phyloP scores from a whole-genome alignment of 1,284 basidiomycete species.

The Porogramme epimiltina region DNA sequence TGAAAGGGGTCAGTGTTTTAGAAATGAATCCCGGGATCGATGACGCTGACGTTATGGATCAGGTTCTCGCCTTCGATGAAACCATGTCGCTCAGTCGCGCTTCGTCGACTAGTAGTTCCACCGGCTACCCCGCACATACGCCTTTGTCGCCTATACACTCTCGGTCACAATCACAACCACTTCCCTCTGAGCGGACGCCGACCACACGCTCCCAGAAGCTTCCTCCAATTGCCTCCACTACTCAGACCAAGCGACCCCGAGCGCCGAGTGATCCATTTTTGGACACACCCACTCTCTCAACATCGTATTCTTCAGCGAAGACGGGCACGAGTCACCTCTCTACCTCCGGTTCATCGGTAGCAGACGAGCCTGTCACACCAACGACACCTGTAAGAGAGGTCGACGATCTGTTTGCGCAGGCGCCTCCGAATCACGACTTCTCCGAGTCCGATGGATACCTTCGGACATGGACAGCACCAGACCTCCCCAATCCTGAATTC shows the following conservation, averaged over 20 bases:
- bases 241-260: constrained; percentile 60
- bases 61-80: constrained; percentile 66
- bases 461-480: constrained; percentile 71
- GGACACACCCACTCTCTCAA: constrained; percentile 63
- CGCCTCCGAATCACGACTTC: constrained; percentile 36
- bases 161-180: constrained; percentile 57
- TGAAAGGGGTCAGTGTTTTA: constrained; percentile 68
- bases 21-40: neutral
- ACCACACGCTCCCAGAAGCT: constrained; percentile 36
- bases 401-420: constrained; percentile 34
- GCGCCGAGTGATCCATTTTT: constrained; percentile 80
- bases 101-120: constrained; percentile 37
- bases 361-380: constrained; percentile 44
- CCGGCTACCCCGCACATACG: constrained; percentile 35
- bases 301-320: constrained; percentile 56
- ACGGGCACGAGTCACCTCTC: constrained; percentile 32
- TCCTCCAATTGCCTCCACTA: constrained; percentile 40
- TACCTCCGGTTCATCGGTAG: constrained; percentile 31
- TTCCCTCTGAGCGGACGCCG: constrained; percentile 39
- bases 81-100: constrained; percentile 43
- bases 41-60: constrained; percentile 6
- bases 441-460: constrained; percentile 53
- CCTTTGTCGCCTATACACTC: constrained; percentile 45
- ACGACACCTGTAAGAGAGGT: constrained; percentile 38
- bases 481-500: constrained; percentile 68